Conservation (phyloP, 805 yeast species). For the Zygosaccharomyces lentus region DNA sequence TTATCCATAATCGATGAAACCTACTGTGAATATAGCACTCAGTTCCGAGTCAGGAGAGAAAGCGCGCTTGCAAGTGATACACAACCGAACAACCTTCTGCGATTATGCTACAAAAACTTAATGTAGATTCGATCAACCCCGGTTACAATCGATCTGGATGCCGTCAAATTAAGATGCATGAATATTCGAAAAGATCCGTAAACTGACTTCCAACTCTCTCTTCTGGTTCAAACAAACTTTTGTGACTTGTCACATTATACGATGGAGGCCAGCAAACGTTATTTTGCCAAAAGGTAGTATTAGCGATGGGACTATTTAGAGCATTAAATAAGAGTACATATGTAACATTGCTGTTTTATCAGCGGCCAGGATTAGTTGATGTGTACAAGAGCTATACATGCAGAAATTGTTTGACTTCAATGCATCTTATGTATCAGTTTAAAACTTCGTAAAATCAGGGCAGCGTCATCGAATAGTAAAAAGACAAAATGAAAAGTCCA, state of each 20-base stretch:
- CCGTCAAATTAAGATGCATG: not conserved
- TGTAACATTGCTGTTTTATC: not conserved
- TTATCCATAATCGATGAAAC: conserved; percentile 7
- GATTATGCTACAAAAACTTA: not conserved
- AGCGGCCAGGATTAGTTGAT: not conserved
- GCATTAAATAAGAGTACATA: not conserved
- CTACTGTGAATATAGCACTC: not conserved
- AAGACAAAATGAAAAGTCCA: not conserved
- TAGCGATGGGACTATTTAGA: not conserved
- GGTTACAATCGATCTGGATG: not conserved
- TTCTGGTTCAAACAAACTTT: conserved; percentile 8
- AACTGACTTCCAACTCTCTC: not conserved
- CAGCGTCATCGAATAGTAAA: not conserved
- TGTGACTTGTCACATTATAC: conserved; percentile 12
- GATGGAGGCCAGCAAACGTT: not conserved
- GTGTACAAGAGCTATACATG: not conserved
- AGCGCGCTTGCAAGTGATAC: not conserved
- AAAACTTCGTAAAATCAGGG: not conserved
- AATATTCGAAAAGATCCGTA: not conserved
- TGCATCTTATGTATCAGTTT: not conserved
- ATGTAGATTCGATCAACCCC: not conserved
- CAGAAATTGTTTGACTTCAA: too few species aligned
- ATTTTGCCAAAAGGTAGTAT: not conserved
- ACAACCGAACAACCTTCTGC: not conserved
- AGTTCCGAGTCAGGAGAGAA: not conserved